Evolutionary conservation across 371 early-diverging fungal genomes (phyloP).

Genomic region (Circinella umbellata): DNA sequence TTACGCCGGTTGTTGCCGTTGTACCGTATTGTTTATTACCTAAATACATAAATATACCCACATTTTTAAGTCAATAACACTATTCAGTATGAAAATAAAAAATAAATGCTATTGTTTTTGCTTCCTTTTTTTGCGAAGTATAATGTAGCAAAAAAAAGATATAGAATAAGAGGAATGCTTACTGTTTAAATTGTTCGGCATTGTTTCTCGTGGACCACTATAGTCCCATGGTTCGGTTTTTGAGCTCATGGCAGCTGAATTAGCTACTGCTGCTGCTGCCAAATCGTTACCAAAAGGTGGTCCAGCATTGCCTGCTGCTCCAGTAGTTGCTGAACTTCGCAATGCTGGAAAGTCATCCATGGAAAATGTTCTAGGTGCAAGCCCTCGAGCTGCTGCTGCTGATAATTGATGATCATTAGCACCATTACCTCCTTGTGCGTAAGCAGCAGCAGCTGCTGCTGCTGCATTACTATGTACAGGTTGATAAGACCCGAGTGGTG

Average conservation of each 20-base stretch:
- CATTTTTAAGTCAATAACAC: background rate
- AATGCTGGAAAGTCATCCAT: slow-evolving; percentile 58
- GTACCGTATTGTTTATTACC: slow-evolving; percentile 17
- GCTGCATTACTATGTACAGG: slow-evolving; percentile 20
- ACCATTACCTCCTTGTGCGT: background rate
- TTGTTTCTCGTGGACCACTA: slow-evolving; percentile 34
- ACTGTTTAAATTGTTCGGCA: slow-evolving; percentile 15
- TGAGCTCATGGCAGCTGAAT: slow-evolving; percentile 19
- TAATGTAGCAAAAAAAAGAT: too few species aligned
- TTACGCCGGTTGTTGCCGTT: slow-evolving; percentile 12
- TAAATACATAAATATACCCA: background rate
- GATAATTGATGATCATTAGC: slow-evolving; percentile 23
- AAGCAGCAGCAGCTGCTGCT: slow-evolving; percentile 18
- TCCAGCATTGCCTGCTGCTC: slow-evolving; percentile 12
- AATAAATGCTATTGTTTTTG: too few species aligned
- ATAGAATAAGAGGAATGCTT: background rate
- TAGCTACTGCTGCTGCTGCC: slow-evolving; percentile 13
- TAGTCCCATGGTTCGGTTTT: slow-evolving; percentile 51
- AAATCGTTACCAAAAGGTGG: slow-evolving; percentile 40
- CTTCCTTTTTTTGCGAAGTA: too few species aligned
- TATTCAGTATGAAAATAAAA: too few species aligned
- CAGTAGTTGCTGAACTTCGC: slow-evolving; percentile 26
- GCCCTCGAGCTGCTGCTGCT: slow-evolving; percentile 34
- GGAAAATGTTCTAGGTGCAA: slow-evolving; percentile 51
- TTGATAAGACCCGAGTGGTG: slow-evolving; percentile 29